Percentiles rank a stretch among this genome's conserved stretches.
These are phyloP conservation scores for Raffaelea albimanens DNA, from an alignment of 2,329 filamentous ascomycete genomes.

Conservation along the genomic window DNA sequence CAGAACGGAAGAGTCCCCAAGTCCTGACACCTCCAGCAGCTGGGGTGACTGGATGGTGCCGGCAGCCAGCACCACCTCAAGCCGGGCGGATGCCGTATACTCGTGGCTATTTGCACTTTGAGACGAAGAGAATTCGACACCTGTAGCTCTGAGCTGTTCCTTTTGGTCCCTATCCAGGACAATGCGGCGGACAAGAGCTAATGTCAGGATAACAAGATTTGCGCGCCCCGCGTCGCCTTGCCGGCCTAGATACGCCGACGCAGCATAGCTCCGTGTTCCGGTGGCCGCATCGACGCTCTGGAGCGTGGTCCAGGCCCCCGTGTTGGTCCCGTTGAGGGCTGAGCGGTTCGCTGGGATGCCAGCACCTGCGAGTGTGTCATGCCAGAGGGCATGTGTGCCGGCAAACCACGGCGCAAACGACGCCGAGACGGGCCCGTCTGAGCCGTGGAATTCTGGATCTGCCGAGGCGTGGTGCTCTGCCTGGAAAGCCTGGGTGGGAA, in stretches of 20 bases:
- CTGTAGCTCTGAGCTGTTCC: background rate
- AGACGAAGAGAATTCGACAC: background rate
- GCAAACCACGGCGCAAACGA: background rate
- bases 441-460: background rate
- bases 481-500: background rate
- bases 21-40: constrained; percentile 24
- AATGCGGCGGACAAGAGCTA: background rate
- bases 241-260: background rate
- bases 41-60: constrained; percentile 27
- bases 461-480: background rate
- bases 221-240: background rate
- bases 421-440: background rate
- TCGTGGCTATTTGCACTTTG: background rate
- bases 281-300: background rate
- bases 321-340: background rate
- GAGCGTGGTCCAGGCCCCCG: background rate
- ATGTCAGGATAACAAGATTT: background rate
- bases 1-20: constrained; percentile 30
- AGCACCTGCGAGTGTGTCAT: background rate
- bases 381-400: background rate
- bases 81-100: background rate
- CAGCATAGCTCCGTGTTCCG: background rate
- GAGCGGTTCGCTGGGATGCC: background rate
- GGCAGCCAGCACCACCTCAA: constrained; percentile 32
- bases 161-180: background rate